phyloP scores from a whole-genome alignment of 192 early-diverging fungal species.

The Entrophospora sp. region DNA sequence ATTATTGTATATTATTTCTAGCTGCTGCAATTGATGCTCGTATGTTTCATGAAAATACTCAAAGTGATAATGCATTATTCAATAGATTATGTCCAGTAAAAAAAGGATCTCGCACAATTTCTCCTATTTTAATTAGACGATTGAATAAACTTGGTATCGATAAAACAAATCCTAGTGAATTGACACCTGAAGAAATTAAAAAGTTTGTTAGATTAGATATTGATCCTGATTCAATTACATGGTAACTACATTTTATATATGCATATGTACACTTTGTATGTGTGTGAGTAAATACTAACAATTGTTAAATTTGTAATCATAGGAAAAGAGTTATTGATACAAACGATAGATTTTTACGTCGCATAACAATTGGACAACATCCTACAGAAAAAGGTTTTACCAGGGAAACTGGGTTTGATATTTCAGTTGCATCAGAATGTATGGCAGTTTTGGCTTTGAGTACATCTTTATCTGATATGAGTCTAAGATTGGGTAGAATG shows the following conservation, averaged over 20 bases:
- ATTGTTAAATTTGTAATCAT: too few relatives aligned
- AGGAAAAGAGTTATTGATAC: constrained; percentile 86
- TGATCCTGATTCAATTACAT: constrained; percentile 88
- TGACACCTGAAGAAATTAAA: constrained; percentile 69
- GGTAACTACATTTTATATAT: constrained; percentile 47
- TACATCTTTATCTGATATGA: constrained; percentile 87
- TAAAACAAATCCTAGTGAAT: constrained; percentile 67
- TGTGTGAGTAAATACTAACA: too few relatives aligned
- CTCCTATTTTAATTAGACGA: constrained; percentile 79
- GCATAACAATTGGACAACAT: constrained; percentile 83
- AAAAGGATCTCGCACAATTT: constrained; percentile 76
- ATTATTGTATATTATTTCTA: constrained; percentile 9
- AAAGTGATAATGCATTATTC: constrained; percentile 70
- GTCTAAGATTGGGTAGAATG: constrained; percentile 87
- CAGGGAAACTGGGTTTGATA: constrained; percentile 93
- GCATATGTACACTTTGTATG: too few relatives aligned
- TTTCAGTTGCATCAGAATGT: constrained; percentile 94
- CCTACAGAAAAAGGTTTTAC: constrained; percentile 79
- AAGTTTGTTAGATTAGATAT: constrained; percentile 89
- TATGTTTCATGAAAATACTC: constrained; percentile 93
- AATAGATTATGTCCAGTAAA: constrained; percentile 80
- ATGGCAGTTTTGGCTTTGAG: constrained; percentile 96
- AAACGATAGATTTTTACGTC: constrained; percentile 92
- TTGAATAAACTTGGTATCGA: constrained; percentile 72
- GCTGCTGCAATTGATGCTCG: constrained; percentile 97